These are phyloP conservation scores for Musa schizocarpa DNA, from an alignment of 176 grass and related monocot genomes.

Conservation along the genomic window DNA sequence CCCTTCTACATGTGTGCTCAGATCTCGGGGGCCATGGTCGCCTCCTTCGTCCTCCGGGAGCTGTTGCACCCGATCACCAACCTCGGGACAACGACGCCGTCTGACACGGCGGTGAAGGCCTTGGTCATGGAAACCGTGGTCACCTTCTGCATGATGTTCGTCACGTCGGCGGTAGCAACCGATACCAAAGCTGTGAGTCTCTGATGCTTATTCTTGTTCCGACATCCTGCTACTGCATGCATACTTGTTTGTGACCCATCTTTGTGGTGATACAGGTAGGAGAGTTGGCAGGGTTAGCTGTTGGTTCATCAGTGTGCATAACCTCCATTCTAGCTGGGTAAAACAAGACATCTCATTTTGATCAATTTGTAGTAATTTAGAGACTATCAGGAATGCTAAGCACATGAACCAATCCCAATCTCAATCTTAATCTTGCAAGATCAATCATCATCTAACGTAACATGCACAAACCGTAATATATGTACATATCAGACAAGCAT, in stretches of 20 bases:
- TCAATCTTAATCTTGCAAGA: no score
- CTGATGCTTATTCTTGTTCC: neutral
- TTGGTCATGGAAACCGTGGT: slow-evolving; percentile 71
- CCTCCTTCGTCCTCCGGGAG: slow-evolving; percentile 67
- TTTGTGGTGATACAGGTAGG: slow-evolving; percentile 50
- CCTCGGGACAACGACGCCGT: slow-evolving; percentile 55
- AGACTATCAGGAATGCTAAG: no score
- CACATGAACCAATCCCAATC: no score
- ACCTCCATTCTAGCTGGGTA: slow-evolving; percentile 98
- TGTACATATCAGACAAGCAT: neutral
- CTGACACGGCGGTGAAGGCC: slow-evolving; percentile 51
- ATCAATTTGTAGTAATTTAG: neutral
- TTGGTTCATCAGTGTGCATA: slow-evolving; percentile 93
- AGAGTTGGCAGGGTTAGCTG: slow-evolving; percentile 88
- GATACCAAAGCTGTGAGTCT: slow-evolving; percentile 64
- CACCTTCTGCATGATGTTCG: slow-evolving; percentile 98
- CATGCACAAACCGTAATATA: neutral
- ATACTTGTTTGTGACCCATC: neutral
- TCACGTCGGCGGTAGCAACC: slow-evolving; percentile 83
- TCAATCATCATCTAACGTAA: no score
- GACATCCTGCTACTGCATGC: neutral
- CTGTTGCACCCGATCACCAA: slow-evolving; percentile 55
- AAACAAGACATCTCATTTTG: neutral
- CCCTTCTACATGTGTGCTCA: slow-evolving; percentile 95
- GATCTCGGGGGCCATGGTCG: slow-evolving; percentile 59